Evolutionary conservation across 176 grass and related monocot species (phyloP).

Genomic region (Canna indica): DNA sequence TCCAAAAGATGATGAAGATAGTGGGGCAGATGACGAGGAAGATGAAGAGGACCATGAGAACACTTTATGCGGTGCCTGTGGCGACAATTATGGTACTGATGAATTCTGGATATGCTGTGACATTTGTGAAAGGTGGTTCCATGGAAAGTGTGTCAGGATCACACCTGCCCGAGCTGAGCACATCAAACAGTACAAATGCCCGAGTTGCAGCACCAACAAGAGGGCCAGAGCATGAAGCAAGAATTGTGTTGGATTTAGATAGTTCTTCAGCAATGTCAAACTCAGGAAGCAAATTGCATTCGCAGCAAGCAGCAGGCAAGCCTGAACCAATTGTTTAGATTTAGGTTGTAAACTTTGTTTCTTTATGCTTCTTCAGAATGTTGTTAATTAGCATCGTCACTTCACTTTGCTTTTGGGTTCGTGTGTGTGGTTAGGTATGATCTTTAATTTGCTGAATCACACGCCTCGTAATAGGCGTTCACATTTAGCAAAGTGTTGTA

Average conservation of each 20-base stretch:
- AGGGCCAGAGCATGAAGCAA: conserved; percentile 57
- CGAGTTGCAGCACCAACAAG: conserved; percentile 71
- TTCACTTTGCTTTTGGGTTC: neutral
- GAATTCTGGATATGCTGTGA: conserved; percentile 97
- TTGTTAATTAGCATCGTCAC: conserved; percentile 28
- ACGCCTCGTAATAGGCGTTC: too few species aligned
- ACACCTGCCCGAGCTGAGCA: conserved; percentile 88
- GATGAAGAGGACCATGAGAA: conserved; percentile 76
- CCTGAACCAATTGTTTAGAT: conserved; percentile 6
- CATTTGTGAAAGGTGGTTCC: conserved; percentile 85
- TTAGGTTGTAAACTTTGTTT: conserved; percentile 35
- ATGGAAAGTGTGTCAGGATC: conserved; percentile 86
- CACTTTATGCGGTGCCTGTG: conserved; percentile 73
- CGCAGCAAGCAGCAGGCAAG: conserved; percentile 31
- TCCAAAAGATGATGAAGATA: conserved; percentile 73
- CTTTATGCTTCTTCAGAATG: conserved; percentile 16
- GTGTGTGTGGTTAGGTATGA: conserved; percentile 28
- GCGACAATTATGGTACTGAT: conserved; percentile 59
- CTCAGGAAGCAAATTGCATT: conserved; percentile 10
- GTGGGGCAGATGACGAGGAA: conserved; percentile 35
- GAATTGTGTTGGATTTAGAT: neutral
- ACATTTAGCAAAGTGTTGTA: neutral
- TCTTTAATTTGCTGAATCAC: conserved; percentile 23
- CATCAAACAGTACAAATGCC: conserved; percentile 98
- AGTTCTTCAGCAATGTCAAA: neutral